Base-by-base conservation (phyloP, 2,329 filamentous ascomycete species). In the Alternaria angustiovoidea region DNA sequence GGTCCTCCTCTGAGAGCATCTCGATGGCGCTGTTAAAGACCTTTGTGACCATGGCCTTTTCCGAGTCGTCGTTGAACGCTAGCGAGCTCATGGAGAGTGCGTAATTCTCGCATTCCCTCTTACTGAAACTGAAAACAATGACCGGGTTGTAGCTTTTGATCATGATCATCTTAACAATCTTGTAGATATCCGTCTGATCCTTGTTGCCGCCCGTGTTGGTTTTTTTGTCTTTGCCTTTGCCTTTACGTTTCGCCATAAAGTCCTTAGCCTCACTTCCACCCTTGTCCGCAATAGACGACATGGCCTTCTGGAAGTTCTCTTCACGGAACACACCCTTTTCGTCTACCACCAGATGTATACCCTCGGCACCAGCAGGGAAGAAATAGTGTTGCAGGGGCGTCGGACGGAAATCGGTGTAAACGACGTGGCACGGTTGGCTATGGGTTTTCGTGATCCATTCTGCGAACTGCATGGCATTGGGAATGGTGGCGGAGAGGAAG, bases 401-500 rank as follows among this genome's bases (percentile, higher is more conserved):
- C 20, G 95, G 95, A 75, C 95, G 88, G 84, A 98, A 99, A 81
- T 99, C 94, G 53, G 95, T 99, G 80, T 99, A 99, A 3, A 99
- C 95, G 64, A 99, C 96, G 84, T 99, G 96, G 70, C 95, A 99
- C 7, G 95, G 94, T 75, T 99, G 96, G 67, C 92, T 91, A 78
- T 99, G 96, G 59, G 94, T 98, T 82, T 98, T 98, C 70, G 92
- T 93, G 72, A 99, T 96, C 95, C 95, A 99, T 79, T 99, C 94
- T 69, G 95, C 95, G 73, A 99, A 99, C 79, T 99, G 95, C 87
- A 98, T 97, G 53, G 95, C 94, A 76, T 99, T 99, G 55, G 95
- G 95, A 64, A 99, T 99, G 2, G 96, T 99, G 64, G 95, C 95
- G 32, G 96, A 99, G 62, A 99, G 83, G 80, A 99, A 99, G 57